These are phyloP conservation scores for Cruciata laevipes DNA, from an alignment of 257 asterid genomes.

Conservation along the genomic window DNA sequence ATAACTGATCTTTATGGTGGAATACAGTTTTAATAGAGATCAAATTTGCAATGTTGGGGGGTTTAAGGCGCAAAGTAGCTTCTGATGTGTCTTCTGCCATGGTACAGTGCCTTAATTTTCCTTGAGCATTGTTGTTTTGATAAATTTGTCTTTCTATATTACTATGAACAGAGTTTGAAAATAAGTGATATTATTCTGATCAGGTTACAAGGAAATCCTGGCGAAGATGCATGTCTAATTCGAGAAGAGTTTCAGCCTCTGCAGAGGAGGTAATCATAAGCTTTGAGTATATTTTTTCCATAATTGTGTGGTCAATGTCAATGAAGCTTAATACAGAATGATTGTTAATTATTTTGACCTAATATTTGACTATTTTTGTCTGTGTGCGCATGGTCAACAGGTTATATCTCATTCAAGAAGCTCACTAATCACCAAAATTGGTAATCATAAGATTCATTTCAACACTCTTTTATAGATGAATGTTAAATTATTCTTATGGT, in stretches of 20 bases:
- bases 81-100: conserved; percentile 55
- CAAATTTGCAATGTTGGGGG: conserved; percentile 67
- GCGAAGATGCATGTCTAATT: conserved; percentile 29
- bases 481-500: background rate
- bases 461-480: background rate
- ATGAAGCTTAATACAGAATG: background rate
- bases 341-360: background rate
- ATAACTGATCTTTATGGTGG: conserved; percentile 7
- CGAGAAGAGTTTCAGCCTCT: conserved; percentile 35
- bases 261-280: conserved; percentile 44
- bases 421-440: conserved; percentile 41
- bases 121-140: background rate
- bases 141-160: background rate
- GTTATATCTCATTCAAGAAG: conserved; percentile 27
- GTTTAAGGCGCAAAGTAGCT: conserved; percentile 74
- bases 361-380: background rate
- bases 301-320: conserved; percentile 8
- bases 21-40: conserved; percentile 25
- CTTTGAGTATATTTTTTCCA: background rate
- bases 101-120: conserved; percentile 25
- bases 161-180: background rate
- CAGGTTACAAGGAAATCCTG: conserved; percentile 55
- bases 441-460: conserved; percentile 24
- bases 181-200: conserved; percentile 5
- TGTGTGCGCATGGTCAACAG: conserved; percentile 35